phyloP scores from a whole-genome alignment of 2,329 filamentous ascomycete genomes.

The Penicillium aurantiogriseum region DNA sequence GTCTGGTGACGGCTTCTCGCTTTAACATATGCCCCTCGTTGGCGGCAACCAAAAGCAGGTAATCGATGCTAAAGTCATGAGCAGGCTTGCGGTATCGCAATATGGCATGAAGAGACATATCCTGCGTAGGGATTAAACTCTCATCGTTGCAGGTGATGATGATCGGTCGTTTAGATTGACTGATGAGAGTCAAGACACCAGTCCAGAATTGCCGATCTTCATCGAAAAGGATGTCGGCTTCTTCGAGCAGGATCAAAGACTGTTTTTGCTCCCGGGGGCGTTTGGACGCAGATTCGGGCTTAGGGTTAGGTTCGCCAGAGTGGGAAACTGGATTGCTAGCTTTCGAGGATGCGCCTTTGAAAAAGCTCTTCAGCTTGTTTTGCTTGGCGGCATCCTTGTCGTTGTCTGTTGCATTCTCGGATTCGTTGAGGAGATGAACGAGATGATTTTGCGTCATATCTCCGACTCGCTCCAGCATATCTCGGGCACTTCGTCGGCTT shows the following conservation, averaged over 20 bases:
- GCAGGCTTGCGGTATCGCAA: slow-evolving; percentile 71
- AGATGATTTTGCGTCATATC: slow-evolving; percentile 97
- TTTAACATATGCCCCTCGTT: slow-evolving; percentile 81
- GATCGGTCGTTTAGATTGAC: slow-evolving; percentile 84
- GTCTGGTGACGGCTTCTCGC: slow-evolving; percentile 62
- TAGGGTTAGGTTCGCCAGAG: slow-evolving; percentile 21
- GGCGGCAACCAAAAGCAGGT: slow-evolving; percentile 77
- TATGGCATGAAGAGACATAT: slow-evolving; percentile 78
- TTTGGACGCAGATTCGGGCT: slow-evolving; percentile 36
- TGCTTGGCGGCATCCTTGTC: slow-evolving; percentile 64
- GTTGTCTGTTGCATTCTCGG: slow-evolving; percentile 24
- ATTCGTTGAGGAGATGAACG: slow-evolving; percentile 57
- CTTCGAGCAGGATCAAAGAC: slow-evolving; percentile 89
- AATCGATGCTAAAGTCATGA: slow-evolving; percentile 68
- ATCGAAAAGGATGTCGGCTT: slow-evolving; percentile 89
- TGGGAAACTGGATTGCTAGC: slow-evolving; percentile 20
- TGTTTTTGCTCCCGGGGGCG: slow-evolving; percentile 67
- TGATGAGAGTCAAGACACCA: slow-evolving; percentile 73
- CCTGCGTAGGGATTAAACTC: slow-evolving; percentile 70
- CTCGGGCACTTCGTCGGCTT: slow-evolving; percentile 79
- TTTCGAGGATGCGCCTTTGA: slow-evolving; percentile 56
- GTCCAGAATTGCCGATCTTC: slow-evolving; percentile 95
- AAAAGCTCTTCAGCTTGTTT: slow-evolving; percentile 77
- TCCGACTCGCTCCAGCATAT: slow-evolving; percentile 86
- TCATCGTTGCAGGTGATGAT: slow-evolving; percentile 96